These are phyloP conservation scores for Phoma herbarum DNA, from an alignment of 2,329 filamentous ascomycete genomes.

Conservation along the genomic window DNA sequence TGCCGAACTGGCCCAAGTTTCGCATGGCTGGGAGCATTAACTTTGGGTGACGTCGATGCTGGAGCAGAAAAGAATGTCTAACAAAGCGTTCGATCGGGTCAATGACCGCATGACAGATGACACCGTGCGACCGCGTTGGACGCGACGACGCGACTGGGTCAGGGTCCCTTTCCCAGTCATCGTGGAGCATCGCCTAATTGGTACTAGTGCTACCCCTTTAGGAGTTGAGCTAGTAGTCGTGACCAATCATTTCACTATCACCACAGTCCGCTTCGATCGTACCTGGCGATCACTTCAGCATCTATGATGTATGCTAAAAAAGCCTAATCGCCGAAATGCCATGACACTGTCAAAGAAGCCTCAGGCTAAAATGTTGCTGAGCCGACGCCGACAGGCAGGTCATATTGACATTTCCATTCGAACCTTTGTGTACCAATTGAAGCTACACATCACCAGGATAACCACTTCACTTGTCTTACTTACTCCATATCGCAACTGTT, in stretches of 20 bases:
- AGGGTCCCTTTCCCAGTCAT: background rate
- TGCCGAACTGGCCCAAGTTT: background rate
- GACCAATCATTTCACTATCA: background rate
- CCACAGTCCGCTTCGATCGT: background rate
- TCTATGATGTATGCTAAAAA: conserved; percentile 14
- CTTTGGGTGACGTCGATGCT: background rate
- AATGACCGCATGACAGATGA: conserved; percentile 9
- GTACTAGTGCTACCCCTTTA: background rate
- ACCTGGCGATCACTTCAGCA: conserved; percentile 9
- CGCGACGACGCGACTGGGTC: conserved; percentile 2
- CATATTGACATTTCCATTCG: background rate
- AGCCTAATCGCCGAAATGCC: background rate
- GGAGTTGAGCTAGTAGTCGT: conserved; percentile 3
- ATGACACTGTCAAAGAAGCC: background rate
- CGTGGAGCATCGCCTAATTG: background rate
- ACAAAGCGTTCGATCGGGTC: background rate
- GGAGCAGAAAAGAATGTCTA: background rate
- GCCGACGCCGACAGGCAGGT: background rate
- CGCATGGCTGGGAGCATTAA: background rate
- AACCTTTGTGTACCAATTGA: background rate
- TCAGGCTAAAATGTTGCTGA: background rate
- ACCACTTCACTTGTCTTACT: background rate
- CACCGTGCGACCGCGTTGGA: conserved; percentile 11
- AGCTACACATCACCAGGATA: background rate
- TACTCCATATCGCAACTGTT: background rate